phyloP scores from a whole-genome alignment of 345 rosid species.

The Camelina neglecta region DNA sequence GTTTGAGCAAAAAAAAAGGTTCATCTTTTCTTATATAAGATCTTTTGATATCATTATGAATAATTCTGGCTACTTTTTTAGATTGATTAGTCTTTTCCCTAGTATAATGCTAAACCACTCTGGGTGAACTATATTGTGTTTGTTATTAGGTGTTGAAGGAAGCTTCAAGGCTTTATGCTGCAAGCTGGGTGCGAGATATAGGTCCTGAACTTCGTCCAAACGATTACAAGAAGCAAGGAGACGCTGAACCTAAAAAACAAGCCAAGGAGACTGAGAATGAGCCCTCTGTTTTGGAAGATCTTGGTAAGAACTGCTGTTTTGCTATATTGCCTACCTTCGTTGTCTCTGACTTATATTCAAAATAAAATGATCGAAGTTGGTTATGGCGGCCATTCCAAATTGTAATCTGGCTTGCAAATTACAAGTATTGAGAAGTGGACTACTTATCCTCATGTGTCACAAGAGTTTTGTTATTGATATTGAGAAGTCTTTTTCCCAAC shows the following conservation, averaged over 20 bases:
- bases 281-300: conserved; percentile 84
- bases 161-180: conserved; percentile 90
- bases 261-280: conserved; percentile 50
- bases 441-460: conserved; percentile 7
- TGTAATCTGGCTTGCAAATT: not conserved
- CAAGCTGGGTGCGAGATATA: conserved; percentile 93
- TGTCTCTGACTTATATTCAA: not conserved
- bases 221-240: conserved; percentile 70
- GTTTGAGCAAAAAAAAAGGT: conserved; percentile 9
- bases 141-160: conserved; percentile 72
- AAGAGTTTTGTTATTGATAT: conserved; percentile 4
- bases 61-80: not conserved
- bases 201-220: conserved; percentile 94
- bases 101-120: not conserved
- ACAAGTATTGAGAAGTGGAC: conserved; percentile 1
- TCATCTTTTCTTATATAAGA: not conserved
- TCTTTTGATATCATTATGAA: not conserved
- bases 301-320: conserved; percentile 54
- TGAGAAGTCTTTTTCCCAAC: not conserved
- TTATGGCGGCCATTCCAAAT: not conserved
- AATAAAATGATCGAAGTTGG: not conserved
- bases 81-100: conserved; percentile 10
- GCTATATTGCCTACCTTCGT: not conserved
- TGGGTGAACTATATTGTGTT: conserved; percentile 12
- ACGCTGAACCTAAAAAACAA: conserved; percentile 49